Evolutionary conservation across 352 stramenopile genomes (phyloP).

Genomic region (Globisporangium nagaii): DNA sequence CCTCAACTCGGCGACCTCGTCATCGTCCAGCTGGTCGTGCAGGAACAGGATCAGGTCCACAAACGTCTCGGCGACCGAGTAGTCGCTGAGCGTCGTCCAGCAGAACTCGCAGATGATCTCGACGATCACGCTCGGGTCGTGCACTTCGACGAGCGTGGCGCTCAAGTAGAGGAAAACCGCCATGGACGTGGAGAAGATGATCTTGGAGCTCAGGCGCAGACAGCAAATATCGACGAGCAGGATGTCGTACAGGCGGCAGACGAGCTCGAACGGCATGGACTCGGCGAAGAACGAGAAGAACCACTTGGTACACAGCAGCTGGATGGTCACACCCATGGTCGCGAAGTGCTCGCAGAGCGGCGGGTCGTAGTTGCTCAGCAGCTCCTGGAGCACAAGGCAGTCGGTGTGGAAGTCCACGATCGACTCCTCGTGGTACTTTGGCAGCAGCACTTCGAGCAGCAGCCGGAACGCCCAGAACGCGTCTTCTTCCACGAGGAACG

Average conservation of each 20-base stretch:
- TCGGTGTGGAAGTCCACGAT: constrained; percentile 78
- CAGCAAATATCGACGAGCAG: constrained; percentile 69
- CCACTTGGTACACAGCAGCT: constrained; percentile 80
- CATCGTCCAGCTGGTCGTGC: constrained; percentile 55
- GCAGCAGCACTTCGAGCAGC: constrained; percentile 65
- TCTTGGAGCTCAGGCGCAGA: constrained; percentile 43
- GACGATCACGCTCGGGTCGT: constrained; percentile 67
- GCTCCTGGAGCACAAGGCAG: constrained; percentile 74
- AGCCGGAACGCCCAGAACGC: constrained; percentile 74
- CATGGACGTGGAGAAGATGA: constrained; percentile 71
- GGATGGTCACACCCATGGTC: constrained; percentile 56
- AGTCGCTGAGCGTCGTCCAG: constrained; percentile 61
- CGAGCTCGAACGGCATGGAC: constrained; percentile 75
- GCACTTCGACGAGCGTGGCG: constrained; percentile 59
- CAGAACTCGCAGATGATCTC: constrained; percentile 81
- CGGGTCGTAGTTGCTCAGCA: constrained; percentile 44
- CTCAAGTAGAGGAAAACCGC: constrained; percentile 75
- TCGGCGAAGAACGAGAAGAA: constrained; percentile 85
- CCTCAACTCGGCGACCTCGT: constrained; percentile 42
- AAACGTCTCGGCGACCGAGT: constrained; percentile 68
- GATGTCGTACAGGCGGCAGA: constrained; percentile 72
- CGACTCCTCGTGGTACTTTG: constrained; percentile 79
- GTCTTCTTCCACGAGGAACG: constrained; percentile 71
- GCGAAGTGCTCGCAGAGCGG: constrained; percentile 55
- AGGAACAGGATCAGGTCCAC: constrained; percentile 70